A percentile compares a stretch with the other conserved stretches of the same genome.
Conservation (phyloP, 148 eudicot species). For the Chenopodium formosanum region DNA sequence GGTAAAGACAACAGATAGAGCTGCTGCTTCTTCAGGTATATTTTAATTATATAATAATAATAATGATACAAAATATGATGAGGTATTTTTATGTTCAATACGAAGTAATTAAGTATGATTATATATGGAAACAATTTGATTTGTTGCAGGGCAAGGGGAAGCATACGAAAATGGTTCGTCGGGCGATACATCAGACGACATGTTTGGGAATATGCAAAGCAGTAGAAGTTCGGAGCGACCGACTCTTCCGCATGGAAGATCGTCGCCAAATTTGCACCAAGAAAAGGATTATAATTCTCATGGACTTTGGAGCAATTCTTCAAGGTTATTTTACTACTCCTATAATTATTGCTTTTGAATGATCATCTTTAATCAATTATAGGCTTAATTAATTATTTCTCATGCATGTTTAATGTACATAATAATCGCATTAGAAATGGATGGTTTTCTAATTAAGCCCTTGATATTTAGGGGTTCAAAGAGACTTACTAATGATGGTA, state of each 20-base stretch:
- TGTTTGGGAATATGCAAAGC: constrained; percentile 52
- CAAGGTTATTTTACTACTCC: constrained; percentile 44
- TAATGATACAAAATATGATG: too few relatives aligned
- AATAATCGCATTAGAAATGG: too few relatives aligned
- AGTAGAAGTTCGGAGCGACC: constrained; percentile 47
- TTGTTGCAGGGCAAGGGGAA: constrained; percentile 54
- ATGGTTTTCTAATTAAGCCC: neutral
- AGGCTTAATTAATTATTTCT: too few relatives aligned
- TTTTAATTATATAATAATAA: too few relatives aligned
- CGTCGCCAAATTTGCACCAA: constrained; percentile 30
- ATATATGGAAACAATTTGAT: neutral
- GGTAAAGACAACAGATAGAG: constrained; percentile 89
- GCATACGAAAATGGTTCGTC: constrained; percentile 75
- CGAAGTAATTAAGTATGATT: neutral
- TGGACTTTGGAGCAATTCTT: constrained; percentile 92
- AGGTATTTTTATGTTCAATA: too few relatives aligned
- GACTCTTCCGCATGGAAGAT: constrained; percentile 41
- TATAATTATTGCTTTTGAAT: too few relatives aligned
- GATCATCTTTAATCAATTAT: too few relatives aligned
- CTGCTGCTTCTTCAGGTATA: constrained; percentile 79
- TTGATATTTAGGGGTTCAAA: too few relatives aligned
- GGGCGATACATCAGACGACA: constrained; percentile 82
- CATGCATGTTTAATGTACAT: too few relatives aligned
- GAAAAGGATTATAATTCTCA: constrained; percentile 48
- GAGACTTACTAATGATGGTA: too few relatives aligned